Base-by-base conservation (phyloP, 1,284 basidiomycete species). In the Laetiporus sulphureus region DNA sequence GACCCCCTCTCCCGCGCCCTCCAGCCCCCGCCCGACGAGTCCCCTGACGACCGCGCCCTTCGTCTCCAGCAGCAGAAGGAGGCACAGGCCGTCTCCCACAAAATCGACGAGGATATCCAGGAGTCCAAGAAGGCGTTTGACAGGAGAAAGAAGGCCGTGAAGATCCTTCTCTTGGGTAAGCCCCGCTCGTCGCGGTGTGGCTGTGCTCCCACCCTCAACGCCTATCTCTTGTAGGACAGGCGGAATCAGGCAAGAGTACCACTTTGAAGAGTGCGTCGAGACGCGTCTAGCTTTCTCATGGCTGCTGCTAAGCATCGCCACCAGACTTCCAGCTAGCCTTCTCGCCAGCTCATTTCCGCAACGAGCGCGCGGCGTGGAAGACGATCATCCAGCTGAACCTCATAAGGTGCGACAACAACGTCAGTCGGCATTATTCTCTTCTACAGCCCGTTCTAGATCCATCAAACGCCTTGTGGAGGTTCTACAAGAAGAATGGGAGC, bases 221-320 rank as follows among this genome's bases (percentile, higher is more conserved):
- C 23, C 25, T 13, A 11, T 16, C 16, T 16, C 27, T 11, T 33
- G n/a, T 50, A 81, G 79, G 79, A 23, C 80, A 83, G 59, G 74
- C 77, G 4, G 77, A 81, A 63, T 80, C 79, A 1, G 80, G 80
- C 41, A 83, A 83, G 66, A 83, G 79, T 41, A 79, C 80, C 7
- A 72, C 80, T 13, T 58, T 83, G 40, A 78, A 80, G 61, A 83
- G 80, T 83, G 35, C 31, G 54, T 57, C 6, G 8, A 18, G n/a
- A 11, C 10, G 15, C 15, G 2, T 20, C 12, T 15, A 13, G 27
- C 25, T 11, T 16, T 7, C 10, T 33, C 8, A 10, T 16, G 11
- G 16, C 32, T 33, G 16, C 11, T 16, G 31, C 6, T 25, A 30
- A 20, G 10, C 18, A 2, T 2, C 10, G 7, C 5, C 13, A 20